Evolutionary conservation across 495 filamentous ascomycete genomes (phyloP), one percentile per base, ranked within the genome.

Genomic region (Hypoxylon perforatum): DNA sequence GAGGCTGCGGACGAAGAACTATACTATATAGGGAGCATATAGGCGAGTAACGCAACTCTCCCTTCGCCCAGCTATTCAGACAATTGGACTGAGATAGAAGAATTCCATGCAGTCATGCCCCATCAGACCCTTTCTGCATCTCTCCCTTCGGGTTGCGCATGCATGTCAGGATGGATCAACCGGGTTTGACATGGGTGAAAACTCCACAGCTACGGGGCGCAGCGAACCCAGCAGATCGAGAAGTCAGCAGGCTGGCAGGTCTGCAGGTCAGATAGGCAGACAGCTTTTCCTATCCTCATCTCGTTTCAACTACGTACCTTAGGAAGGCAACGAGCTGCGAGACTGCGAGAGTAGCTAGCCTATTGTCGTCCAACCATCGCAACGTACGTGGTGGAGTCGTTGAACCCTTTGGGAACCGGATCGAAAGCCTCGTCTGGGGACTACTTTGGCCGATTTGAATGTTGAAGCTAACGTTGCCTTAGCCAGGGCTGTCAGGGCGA

Each of bases 51-150:
- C 52, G 44, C n/a, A n/a, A n/a, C n/a, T n/a, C n/a, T n/a, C 45
- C 25, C 61, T 61, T 67, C 46, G 50, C 51, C 56, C 17, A 57
- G 19, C 1, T 19, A 53, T 28, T 58, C 59, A 54, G 65, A 53
- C 57, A 53, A 52, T 18, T 41, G 39, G 30, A 39, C 38, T 17
- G 42, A 25, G 59, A 18, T 44, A 39, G 47, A 67, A 67, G 11
- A 53, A 53, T 53, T 44, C 30, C 19, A 62, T 58, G 64, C 52
- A 62, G 64, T 63, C 64, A 62, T 54, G 53, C n/a, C n/a, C n/a
- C n/a, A n/a, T n/a, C n/a, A n/a, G 47, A 36, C 18, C 25, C 14
- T 36, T 44, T 41, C 17, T 44, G 41, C 41, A 41, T 38, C 25
- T 33, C 7, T 1, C 15, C 28, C 12, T 17, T 23, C 17, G 18